Percentiles rank a stretch among this genome's conserved stretches.
Conservation (phyloP, 495 filamentous ascomycete species). For the Apiosordaria backusii region DNA sequence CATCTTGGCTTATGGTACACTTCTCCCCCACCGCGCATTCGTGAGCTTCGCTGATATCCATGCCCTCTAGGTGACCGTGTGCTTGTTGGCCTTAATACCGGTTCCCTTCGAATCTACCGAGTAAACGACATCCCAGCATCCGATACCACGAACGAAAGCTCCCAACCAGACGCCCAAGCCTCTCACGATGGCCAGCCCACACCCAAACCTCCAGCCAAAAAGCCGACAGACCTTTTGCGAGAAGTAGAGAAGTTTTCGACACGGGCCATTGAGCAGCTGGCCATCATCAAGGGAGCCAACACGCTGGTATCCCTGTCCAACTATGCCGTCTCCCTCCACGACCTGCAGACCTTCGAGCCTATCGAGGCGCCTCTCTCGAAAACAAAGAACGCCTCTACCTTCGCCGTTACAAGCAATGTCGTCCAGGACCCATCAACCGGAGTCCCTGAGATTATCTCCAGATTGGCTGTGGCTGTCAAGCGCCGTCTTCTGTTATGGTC, state of each 20-base stretch:
- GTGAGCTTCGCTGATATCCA: slow-evolving; percentile 11
- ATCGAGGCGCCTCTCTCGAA: slow-evolving; percentile 63
- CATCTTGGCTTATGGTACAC: slow-evolving; percentile 78
- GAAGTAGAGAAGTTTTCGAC: slow-evolving; percentile 93
- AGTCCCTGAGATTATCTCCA: slow-evolving; percentile 84
- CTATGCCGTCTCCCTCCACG: slow-evolving; percentile 80
- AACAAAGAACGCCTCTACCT: slow-evolving; percentile 82
- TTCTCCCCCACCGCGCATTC: neutral
- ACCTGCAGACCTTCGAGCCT: slow-evolving; percentile 76
- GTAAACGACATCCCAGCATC: slow-evolving; percentile 58
- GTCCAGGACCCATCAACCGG: slow-evolving; percentile 81
- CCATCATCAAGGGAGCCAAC: slow-evolving; percentile 90
- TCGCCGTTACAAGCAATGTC: slow-evolving; percentile 92
- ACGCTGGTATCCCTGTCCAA: slow-evolving; percentile 87
- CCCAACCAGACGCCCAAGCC: slow-evolving; percentile 19
- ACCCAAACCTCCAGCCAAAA: slow-evolving; percentile 38
- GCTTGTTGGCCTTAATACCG: slow-evolving; percentile 85
- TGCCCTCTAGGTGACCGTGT: slow-evolving; percentile 67
- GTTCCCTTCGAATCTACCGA: slow-evolving; percentile 84
- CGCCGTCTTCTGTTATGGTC: slow-evolving; percentile 84
- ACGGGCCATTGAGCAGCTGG: slow-evolving; percentile 84
- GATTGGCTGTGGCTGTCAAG: slow-evolving; percentile 89
- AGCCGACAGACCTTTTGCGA: slow-evolving; percentile 77
- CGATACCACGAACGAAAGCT: slow-evolving; percentile 32
- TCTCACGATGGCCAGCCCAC: slow-evolving; percentile 26